Evolutionary conservation across 1,284 basidiomycete genomes (phyloP), one percentile per base, ranked within the genome.

Genomic region (Sparassis latifolia): DNA sequence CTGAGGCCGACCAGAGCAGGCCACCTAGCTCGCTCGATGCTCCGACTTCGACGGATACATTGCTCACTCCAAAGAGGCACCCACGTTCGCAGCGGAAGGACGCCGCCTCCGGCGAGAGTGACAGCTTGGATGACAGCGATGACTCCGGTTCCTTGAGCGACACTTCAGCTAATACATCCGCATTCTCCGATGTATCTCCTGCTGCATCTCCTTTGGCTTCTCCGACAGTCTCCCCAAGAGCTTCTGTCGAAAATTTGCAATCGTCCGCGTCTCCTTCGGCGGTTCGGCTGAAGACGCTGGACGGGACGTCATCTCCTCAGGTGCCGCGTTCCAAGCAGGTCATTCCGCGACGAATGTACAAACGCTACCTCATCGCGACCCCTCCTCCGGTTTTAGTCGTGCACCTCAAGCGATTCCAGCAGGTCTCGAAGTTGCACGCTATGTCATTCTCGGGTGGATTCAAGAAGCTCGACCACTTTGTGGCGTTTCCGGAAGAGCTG

Each of bases 331-430:
- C 79, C 2, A 82, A 86, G 55, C 83, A 83, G 42, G 78, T 84
- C 51, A 74, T 96, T 46, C 76, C 88, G 64, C 82, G 90, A 2
- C 77, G 89, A 5, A 92, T 92, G 10, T 92, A 91, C 71, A 97
- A 97, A 69, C 86, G 94, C 5, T 97, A 96, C 67, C 82, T 97
- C 53, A 90, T 97, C 61, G 81, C 87, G 3, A 80, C 78, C 1
- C 86, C 91, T 1, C 94, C 94, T 0, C 91, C 92, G 0, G 80
- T 97, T 32, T 79, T 97, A 52, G 89, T 96, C 48, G 81, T 97
- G 54, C 94, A 97, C 60, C 77, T 97, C 47, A 97, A 97, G 72
- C 80, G 94, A 33, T 97, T 97, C 72, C 91, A 95, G 67, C 90
- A 93, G 66, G 67, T 78, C 45, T 66, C 72, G 51, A 74, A 75